Conservation (phyloP, 2,329 filamentous ascomycete species). For the Trichophaea hybrida region DNA sequence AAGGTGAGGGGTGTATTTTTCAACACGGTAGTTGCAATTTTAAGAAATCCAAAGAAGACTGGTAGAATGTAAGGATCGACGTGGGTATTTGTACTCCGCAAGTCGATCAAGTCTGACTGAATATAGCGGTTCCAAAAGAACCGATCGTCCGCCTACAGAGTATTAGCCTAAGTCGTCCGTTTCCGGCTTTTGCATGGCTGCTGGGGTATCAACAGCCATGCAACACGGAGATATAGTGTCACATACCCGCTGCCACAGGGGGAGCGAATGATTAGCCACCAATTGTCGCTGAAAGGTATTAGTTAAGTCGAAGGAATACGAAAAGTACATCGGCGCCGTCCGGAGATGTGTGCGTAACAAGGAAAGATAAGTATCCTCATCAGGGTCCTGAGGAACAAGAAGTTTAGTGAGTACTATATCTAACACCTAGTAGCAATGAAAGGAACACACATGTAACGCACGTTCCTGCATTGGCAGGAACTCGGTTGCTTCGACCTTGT, state of each 20-base stretch:
- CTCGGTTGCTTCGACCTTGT: conserved; percentile 81
- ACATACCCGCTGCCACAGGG: conserved; percentile 61
- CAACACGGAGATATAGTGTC: background rate
- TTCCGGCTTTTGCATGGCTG: background rate
- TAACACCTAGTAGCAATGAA: background rate
- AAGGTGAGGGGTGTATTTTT: conserved; percentile 75
- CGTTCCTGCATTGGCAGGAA: conserved; percentile 79
- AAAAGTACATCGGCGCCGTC: conserved; percentile 88
- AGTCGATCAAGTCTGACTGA: conserved; percentile 80
- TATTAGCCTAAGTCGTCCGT: background rate
- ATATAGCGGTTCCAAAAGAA: conserved; percentile 99
- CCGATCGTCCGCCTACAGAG: conserved; percentile 59
- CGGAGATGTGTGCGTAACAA: conserved; percentile 71
- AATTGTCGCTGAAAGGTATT: conserved; percentile 94
- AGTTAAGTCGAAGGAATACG: conserved; percentile 90
- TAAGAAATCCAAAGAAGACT: conserved; percentile 90
- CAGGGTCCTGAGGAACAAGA: conserved; percentile 53
- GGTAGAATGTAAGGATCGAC: conserved; percentile 88
- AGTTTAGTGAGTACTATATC: background rate
- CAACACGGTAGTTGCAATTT: conserved; percentile 73
- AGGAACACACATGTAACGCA: conserved; percentile 24
- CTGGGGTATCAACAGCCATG: background rate
- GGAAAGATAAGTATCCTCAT: conserved; percentile 81
- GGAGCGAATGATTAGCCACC: conserved; percentile 52
- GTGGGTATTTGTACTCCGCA: conserved; percentile 41